Conservation (phyloP, 768 basidiomycete species). For the Hysterangium stoloniferum region DNA sequence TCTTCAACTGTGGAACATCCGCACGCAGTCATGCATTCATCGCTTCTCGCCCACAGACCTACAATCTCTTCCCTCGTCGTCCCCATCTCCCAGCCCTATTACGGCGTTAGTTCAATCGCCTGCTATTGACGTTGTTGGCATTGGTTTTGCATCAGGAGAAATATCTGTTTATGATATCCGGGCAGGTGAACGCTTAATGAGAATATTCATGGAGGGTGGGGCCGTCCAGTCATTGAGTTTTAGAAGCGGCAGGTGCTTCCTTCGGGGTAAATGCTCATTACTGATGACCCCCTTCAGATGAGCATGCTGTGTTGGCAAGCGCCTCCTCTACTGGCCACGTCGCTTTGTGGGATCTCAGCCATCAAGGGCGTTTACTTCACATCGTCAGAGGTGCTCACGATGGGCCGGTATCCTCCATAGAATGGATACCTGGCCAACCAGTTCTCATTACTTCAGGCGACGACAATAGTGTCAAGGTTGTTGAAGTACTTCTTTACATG, state of each 20-base stretch:
- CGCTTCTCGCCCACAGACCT: conserved; percentile 55
- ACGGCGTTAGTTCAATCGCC: conserved; percentile 85
- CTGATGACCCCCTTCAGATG: conserved; percentile 42
- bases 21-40: conserved; percentile 81
- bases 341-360: conserved; percentile 88
- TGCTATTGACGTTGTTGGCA: conserved; percentile 92
- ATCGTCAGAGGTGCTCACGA: conserved; percentile 87
- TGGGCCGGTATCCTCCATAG: conserved; percentile 67
- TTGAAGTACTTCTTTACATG: too few relatives aligned
- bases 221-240: conserved; percentile 71
- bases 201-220: conserved; percentile 88
- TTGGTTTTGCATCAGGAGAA: conserved; percentile 84
- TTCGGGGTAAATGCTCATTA: not conserved
- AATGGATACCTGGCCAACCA: conserved; percentile 93
- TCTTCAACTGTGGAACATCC: conserved; percentile 92
- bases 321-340: conserved; percentile 83
- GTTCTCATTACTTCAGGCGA: conserved; percentile 83
- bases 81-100: conserved; percentile 39
- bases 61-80: conserved; percentile 29
- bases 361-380: conserved; percentile 75
- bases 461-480: conserved; percentile 93
- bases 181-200: conserved; percentile 80
- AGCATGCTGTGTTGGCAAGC: conserved; percentile 81
- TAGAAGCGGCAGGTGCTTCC: conserved; percentile 57
- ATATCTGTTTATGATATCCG: conserved; percentile 87